Evolutionary conservation across 306 rosid species (phyloP).

Genomic region (Cucurbita ficifolia): DNA sequence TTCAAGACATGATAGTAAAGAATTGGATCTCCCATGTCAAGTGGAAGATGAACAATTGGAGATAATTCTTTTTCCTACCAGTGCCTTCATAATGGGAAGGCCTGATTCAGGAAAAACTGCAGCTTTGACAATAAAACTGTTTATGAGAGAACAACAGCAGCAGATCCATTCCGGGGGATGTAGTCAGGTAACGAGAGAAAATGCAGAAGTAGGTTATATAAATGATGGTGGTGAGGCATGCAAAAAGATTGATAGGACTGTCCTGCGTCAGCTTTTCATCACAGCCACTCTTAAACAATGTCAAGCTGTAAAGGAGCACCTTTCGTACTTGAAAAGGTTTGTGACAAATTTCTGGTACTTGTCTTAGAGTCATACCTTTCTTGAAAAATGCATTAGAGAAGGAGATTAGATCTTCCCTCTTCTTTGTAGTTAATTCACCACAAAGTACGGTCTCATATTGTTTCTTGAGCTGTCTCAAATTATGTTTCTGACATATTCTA

Average conservation of each 20-base stretch:
- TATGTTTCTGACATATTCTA: background rate
- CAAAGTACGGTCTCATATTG: background rate
- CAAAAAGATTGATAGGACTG: conserved; percentile 7
- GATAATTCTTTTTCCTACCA: conserved; percentile 25
- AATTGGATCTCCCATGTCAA: conserved; percentile 47
- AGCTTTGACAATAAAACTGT: conserved; percentile 43
- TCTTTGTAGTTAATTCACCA: background rate
- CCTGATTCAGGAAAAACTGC: conserved; percentile 61
- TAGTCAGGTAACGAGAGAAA: conserved; percentile 5
- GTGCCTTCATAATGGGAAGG: conserved; percentile 50
- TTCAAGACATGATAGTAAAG: conserved; percentile 21
- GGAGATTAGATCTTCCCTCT: background rate
- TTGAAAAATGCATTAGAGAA: background rate
- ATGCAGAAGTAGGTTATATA: background rate
- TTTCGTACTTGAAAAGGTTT: conserved; percentile 40
- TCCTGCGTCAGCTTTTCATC: conserved; percentile 45
- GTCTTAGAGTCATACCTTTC: background rate
- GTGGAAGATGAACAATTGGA: conserved; percentile 41
- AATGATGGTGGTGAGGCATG: conserved; percentile 11
- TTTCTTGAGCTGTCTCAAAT: background rate
- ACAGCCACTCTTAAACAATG: conserved; percentile 54
- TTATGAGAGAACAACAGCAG: conserved; percentile 28
- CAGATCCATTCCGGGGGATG: conserved; percentile 15
- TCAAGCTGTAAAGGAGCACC: conserved; percentile 38
- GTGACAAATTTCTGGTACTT: background rate